Conservation (phyloP, 208 protist species). For the Porcisia deanei region DNA sequence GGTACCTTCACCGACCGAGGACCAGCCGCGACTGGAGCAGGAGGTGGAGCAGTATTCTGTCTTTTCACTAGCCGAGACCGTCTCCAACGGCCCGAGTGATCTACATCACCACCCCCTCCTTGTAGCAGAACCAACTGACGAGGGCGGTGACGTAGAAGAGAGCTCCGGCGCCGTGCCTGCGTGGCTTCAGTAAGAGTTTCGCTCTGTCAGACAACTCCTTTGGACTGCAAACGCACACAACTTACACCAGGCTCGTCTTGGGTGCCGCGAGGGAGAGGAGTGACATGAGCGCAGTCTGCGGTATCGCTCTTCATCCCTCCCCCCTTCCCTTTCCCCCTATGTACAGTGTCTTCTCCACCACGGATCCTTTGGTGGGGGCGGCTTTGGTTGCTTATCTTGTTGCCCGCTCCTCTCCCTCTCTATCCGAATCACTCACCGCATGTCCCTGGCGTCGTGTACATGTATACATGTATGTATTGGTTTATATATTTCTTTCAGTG, state of each 20-base stretch:
- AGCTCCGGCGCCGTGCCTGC: constrained; percentile 6
- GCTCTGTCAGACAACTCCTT: background rate
- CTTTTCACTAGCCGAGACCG: constrained; percentile 1
- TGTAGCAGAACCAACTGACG: background rate
- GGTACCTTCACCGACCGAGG: background rate
- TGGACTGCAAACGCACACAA: background rate
- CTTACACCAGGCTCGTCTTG: background rate
- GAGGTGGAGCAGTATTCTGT: background rate
- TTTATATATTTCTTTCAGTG: too few species aligned
- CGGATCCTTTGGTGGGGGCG: too few species aligned
- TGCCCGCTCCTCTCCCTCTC: too few species aligned
- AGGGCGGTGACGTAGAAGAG: background rate
- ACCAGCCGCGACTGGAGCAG: background rate
- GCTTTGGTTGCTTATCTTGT: too few species aligned
- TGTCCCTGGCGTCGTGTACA: too few species aligned
- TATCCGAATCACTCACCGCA: too few species aligned
- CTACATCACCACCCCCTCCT: background rate
- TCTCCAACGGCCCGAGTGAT: constrained; percentile 12
- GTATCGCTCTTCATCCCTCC: background rate
- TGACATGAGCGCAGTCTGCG: background rate
- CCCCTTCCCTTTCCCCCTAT: background rate
- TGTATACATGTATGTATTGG: too few species aligned
- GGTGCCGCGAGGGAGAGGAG: background rate
- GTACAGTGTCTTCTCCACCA: background rate
- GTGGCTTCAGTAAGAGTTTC: constrained; percentile 19